phyloP scores from a whole-genome alignment of 352 stramenopile species.

The Thalassiosira sp. region DNA sequence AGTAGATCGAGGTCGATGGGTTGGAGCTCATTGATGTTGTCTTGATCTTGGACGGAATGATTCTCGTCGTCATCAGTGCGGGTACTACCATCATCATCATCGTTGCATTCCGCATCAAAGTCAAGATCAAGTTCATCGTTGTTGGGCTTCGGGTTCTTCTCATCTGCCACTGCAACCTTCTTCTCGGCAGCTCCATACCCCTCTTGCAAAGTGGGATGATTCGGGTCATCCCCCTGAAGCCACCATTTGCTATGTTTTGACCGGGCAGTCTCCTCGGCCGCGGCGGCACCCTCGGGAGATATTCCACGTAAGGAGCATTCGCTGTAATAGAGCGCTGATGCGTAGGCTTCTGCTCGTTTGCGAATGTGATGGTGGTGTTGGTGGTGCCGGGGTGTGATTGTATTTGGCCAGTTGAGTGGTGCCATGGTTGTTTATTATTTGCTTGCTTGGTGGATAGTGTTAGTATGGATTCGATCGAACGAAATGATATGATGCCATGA shows the following conservation, averaged over 20 bases:
- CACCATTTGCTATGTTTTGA: constrained; percentile 63
- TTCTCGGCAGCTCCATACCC: not conserved
- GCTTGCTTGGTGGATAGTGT: too few species aligned
- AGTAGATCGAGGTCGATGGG: too few species aligned
- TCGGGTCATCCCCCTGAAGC: constrained; percentile 34
- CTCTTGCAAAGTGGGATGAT: constrained; percentile 27
- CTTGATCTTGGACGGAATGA: too few species aligned
- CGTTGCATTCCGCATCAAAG: constrained; percentile 6
- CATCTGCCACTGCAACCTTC: not conserved
- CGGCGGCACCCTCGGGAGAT: constrained; percentile 38
- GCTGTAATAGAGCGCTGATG: constrained; percentile 61
- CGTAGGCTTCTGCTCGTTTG: constrained; percentile 24
- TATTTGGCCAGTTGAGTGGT: constrained; percentile 11
- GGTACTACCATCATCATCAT: too few species aligned
- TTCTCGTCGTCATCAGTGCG: too few species aligned
- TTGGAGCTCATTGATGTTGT: too few species aligned
- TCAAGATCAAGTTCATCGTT: not conserved
- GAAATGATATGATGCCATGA: too few species aligned
- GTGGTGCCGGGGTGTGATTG: constrained; percentile 2
- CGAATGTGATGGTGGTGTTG: not conserved
- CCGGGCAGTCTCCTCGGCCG: constrained; percentile 49
- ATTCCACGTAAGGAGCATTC: constrained; percentile 65
- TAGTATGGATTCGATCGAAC: too few species aligned
- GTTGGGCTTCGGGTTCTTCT: constrained; percentile 9
- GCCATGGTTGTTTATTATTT: constrained; percentile 20